phyloP scores from a whole-genome alignment of 306 rosid genomes.

The Bauhinia variegata region DNA sequence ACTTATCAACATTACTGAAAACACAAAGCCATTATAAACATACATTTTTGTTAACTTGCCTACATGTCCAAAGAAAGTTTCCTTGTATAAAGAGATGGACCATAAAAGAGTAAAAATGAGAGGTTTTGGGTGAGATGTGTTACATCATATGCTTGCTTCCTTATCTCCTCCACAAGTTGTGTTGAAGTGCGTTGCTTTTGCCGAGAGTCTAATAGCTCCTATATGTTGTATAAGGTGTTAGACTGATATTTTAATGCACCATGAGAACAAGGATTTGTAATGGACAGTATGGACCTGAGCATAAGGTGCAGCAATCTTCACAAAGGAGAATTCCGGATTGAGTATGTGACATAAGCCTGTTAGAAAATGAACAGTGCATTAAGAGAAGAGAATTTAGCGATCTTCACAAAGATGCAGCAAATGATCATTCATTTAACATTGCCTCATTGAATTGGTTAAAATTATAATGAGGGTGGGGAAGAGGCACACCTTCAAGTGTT shows the following conservation, averaged over 20 bases:
- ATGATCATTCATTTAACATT: no score
- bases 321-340: slow-evolving; percentile 84
- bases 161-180: slow-evolving; percentile 73
- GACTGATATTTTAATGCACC: slow-evolving; percentile 1
- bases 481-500: slow-evolving; percentile 77
- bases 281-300: slow-evolving; percentile 73
- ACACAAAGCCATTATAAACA: not conserved
- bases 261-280: not conserved
- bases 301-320: slow-evolving; percentile 93
- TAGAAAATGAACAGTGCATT: slow-evolving; percentile 21
- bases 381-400: slow-evolving; percentile 14
- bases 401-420: no score
- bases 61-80: no score
- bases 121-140: slow-evolving; percentile 21
- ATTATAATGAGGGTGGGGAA: slow-evolving; percentile 30
- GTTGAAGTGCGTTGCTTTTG: slow-evolving; percentile 64
- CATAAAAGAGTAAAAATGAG: slow-evolving; percentile 23
- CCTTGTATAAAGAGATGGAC: slow-evolving; percentile 6
- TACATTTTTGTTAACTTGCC: no score
- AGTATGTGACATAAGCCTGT: slow-evolving; percentile 84
- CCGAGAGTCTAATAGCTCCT: slow-evolving; percentile 86
- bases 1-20: not conserved
- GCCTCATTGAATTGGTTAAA: no score
- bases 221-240: slow-evolving; percentile 30
- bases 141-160: slow-evolving; percentile 92